phyloP scores from a whole-genome alignment of 208 protist species.

The Leishmania aethiopica region DNA sequence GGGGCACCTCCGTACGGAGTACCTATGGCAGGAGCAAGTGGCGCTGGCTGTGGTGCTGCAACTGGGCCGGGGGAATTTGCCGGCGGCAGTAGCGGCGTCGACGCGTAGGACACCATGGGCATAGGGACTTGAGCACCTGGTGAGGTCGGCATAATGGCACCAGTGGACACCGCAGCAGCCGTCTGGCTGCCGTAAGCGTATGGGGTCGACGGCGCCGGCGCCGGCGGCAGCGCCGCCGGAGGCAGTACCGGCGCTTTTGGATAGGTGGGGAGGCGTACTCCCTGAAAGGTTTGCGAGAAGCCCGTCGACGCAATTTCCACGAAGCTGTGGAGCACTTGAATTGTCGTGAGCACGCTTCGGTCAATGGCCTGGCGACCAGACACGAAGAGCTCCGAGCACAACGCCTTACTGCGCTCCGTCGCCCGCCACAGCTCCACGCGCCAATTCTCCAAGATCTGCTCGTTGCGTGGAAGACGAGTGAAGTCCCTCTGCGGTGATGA shows the following conservation, averaged over 20 bases:
- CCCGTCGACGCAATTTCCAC: constrained; percentile 48
- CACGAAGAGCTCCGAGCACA: constrained; percentile 64
- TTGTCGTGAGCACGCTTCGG: constrained; percentile 57
- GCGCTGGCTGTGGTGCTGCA: neutral
- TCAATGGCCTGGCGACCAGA: constrained; percentile 66
- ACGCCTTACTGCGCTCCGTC: constrained; percentile 61
- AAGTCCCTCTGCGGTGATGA: constrained; percentile 53
- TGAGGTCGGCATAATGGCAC: neutral
- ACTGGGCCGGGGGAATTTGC: neutral
- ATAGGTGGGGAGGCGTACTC: constrained; percentile 54
- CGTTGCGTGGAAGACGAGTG: constrained; percentile 76
- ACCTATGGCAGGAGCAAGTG: neutral
- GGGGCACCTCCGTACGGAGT: neutral
- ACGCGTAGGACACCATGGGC: constrained; percentile 1
- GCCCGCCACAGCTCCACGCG: constrained; percentile 75
- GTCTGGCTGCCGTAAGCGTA: neutral
- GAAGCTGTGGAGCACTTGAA: constrained; percentile 59
- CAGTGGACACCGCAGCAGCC: neutral
- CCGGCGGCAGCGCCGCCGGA: constrained; percentile 52
- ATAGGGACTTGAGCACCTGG: neutral
- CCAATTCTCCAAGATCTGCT: constrained; percentile 75
- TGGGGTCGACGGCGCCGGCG: constrained; percentile 13
- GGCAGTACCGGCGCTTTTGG: constrained; percentile 47
- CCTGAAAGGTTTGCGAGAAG: constrained; percentile 56
- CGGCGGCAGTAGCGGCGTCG: neutral